Evolutionary conservation across 169 alveolate species (phyloP), one percentile per base, ranked within the genome.

Genomic region (Besnoitia besnoiti): DNA sequence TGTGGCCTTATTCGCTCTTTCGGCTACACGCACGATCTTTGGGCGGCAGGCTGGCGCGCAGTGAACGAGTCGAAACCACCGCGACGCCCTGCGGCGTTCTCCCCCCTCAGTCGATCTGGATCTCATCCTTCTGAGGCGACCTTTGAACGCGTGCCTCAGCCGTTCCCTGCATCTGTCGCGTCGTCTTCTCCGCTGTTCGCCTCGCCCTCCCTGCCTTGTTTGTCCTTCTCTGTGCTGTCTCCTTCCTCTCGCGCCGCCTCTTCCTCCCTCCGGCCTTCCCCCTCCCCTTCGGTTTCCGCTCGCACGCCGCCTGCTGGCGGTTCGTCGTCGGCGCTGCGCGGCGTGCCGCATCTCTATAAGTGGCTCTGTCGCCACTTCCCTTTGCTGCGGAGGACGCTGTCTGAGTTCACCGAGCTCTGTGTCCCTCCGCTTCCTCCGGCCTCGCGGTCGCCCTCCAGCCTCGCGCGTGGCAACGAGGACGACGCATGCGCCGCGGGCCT

Each of bases 311-410:
- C 24, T 14, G 55, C 5, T 8, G 55, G 55, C 55, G 55, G 24
- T 14, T 49, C 55, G 55, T 49, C 55, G 55, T 8, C 91, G 14
- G 91, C 92, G 44, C 50, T 0, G 39, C 39, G 35, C 1, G 93
- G 93, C 49, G 73, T 90, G 14, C 93, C 93, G 35, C 93, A 90
- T 73, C 61, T 90, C 40, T 90, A 90, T 19, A 85, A 85, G 51
- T 90, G 93, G 93, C 90, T 90, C 0, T 90, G 93, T 35, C 76
- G 85, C n/a, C 93, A 90, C 3, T 90, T 90, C 50, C 93, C 93
- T 77, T 44, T 39, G 61, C 35, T 77, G 49, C 40, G 47, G 40
- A 30, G 40, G 87, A 8, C 50, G 59, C 61, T 77, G 61, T 55
- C 35, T 10, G 59, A 77, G 39, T 77, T 27, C 55, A 39, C 55